Evolutionary conservation across 306 rosid genomes (phyloP).

Genomic region (Delonix regia): DNA sequence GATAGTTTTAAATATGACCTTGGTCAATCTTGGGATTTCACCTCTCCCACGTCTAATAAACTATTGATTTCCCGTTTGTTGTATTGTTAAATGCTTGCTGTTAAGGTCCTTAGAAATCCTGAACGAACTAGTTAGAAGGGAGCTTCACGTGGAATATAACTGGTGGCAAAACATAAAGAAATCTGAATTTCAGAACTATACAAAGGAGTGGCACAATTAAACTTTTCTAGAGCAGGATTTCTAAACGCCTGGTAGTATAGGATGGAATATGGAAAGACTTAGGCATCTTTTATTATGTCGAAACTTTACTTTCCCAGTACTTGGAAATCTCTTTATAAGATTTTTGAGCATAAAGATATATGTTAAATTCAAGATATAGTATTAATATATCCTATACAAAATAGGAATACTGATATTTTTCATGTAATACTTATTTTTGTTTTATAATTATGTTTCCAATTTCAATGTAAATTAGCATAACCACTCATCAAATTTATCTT

Average conservation of each 20-base stretch:
- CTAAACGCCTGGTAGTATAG: background rate
- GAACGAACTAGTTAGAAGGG: background rate
- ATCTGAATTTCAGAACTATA: background rate
- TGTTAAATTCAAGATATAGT: background rate
- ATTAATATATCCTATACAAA: background rate
- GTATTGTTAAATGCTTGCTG: background rate
- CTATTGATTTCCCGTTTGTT: background rate
- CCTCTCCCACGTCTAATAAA: background rate
- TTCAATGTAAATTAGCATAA: background rate
- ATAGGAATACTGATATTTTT: background rate
- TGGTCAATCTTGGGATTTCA: background rate
- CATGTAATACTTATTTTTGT: background rate
- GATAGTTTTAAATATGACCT: conserved; percentile 5
- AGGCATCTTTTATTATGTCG: background rate
- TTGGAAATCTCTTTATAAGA: background rate
- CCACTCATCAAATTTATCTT: background rate
- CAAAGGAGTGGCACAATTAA: conserved; percentile 4
- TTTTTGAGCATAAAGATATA: background rate
- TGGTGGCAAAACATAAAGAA: background rate
- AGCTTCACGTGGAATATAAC: background rate
- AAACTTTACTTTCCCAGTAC: background rate
- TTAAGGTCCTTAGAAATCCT: conserved; percentile 1
- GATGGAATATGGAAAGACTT: conserved; percentile 17
- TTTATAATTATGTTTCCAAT: background rate
- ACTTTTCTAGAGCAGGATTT: background rate